Percentiles rank a stretch among this genome's conserved stretches.
Conservation (phyloP, 768 basidiomycete genomes). For the Cubamyces sp. region DNA sequence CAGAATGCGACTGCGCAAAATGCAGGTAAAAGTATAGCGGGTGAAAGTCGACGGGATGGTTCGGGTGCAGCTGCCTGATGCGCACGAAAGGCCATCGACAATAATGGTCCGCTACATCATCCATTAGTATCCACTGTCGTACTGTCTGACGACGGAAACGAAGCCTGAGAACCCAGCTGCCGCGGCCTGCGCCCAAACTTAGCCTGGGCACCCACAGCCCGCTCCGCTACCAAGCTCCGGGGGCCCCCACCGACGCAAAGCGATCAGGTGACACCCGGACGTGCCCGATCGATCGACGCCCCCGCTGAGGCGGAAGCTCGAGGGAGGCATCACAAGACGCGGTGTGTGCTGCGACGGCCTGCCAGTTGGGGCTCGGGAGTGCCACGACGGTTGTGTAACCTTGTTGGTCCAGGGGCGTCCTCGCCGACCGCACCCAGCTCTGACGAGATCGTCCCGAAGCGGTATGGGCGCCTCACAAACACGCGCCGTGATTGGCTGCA, state of each 20-base stretch:
- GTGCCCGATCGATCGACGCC: constrained; percentile 6
- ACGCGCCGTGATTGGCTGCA: constrained; percentile 12
- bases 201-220: constrained; percentile 1
- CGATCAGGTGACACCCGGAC: constrained; percentile 18
- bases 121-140: background rate
- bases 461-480: background rate
- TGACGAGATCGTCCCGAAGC: background rate
- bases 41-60: constrained; percentile 25
- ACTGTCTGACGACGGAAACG: background rate
- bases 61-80: constrained; percentile 13
- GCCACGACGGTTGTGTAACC: constrained; percentile 16
- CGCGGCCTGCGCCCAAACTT: constrained; percentile 3
- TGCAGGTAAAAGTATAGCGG: constrained; percentile 34
- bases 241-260: background rate
- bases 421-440: background rate
- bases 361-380: background rate
- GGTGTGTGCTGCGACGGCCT: background rate
- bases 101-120: constrained; percentile 24
- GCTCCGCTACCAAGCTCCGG: constrained; percentile 13
- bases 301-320: constrained; percentile 4
- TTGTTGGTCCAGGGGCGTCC: constrained; percentile 16
- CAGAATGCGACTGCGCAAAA: constrained; percentile 20
- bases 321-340: constrained; percentile 15
- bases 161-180: background rate
- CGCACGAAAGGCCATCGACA: constrained; percentile 6